These are phyloP conservation scores for Backusella circina DNA, from an alignment of 192 early-diverging fungal genomes.

Conservation along the genomic window DNA sequence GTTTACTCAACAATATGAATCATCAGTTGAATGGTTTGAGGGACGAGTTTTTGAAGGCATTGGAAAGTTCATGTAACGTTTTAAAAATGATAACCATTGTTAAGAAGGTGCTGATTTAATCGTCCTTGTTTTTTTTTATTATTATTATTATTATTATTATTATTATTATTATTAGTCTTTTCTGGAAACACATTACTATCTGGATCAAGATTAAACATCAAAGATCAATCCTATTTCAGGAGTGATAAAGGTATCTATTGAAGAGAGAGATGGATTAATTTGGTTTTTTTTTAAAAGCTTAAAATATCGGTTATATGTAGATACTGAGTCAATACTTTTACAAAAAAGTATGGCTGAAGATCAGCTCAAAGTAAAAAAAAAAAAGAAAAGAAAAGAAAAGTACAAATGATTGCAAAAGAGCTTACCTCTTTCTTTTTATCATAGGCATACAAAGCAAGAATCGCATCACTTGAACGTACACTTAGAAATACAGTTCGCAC, in stretches of 20 bases:
- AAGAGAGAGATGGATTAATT: neutral
- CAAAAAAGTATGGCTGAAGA: constrained; percentile 14
- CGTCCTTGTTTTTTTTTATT: too few species aligned
- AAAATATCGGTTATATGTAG: neutral
- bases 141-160: too few species aligned
- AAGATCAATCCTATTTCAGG: neutral
- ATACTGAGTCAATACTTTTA: constrained; percentile 2
- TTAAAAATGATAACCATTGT: neutral
- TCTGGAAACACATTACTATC: neutral
- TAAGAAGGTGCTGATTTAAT: too few species aligned
- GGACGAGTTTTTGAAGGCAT: constrained; percentile 37
- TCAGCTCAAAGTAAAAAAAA: constrained; percentile 11
- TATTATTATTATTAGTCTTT: neutral
- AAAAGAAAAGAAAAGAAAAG: neutral
- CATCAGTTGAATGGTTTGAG: constrained; percentile 43
- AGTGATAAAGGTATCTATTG: neutral
- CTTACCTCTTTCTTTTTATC: neutral
- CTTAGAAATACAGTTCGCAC: neutral
- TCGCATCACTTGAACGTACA: constrained; percentile 3
- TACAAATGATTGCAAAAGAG: neutral
- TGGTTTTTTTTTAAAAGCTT: neutral
- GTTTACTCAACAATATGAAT: constrained; percentile 30
- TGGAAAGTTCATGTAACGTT: constrained; percentile 40
- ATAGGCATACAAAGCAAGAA: constrained; percentile 15
- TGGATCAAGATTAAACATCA: neutral